Evolutionary conservation across 2,329 filamentous ascomycete species (phyloP), one percentile per base, ranked within the genome.

Genomic region (Colletotrichum godetiae): DNA sequence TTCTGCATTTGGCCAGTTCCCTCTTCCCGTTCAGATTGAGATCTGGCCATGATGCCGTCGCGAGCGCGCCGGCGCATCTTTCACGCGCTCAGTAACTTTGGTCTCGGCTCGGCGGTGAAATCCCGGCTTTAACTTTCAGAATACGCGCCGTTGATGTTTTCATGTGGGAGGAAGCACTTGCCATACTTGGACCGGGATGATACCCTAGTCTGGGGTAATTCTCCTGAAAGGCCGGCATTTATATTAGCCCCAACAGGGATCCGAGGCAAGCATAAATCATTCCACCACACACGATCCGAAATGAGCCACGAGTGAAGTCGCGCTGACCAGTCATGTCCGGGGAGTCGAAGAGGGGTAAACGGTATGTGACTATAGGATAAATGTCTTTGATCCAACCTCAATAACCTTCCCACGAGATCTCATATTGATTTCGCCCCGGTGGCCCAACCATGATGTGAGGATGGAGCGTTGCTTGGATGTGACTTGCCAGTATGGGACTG

Each of bases 251-350:
- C 19, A 29, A 12, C 27, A 24, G 3, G 49, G 58, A 31, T 58
- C 15, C 53, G 57, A 58, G 65, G 52, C 53, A 59, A 55, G 11
- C 37, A 52, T 6, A 15, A 52, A 57, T 52, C 27, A 57, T 71
- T 67, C 68, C 68, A 62, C 63, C 68, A 71, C 63, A 71, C 68
- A 67, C n/a, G 56, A 27, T 35, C 46, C 42, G 56, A 37, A 67
- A 19, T 15, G 15, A 33, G 19, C 8, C 29, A 22, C 19, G 31
- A 33, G 64, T 58, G 58, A 67, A 53, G 31, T 4, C 15, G 61
- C 52, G 13, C 42, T 15, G 19, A 55, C 62, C 69, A 72, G 49
- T 68, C 49, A 42, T 2, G 53, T 58, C 29, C 19, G 24, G 29
- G 11, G 15, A 42, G 58, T 13, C 10, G 22, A 59, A 37, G 58